phyloP scores from a whole-genome alignment of 73 alveolate species.

The Symbiodinium natans region DNA sequence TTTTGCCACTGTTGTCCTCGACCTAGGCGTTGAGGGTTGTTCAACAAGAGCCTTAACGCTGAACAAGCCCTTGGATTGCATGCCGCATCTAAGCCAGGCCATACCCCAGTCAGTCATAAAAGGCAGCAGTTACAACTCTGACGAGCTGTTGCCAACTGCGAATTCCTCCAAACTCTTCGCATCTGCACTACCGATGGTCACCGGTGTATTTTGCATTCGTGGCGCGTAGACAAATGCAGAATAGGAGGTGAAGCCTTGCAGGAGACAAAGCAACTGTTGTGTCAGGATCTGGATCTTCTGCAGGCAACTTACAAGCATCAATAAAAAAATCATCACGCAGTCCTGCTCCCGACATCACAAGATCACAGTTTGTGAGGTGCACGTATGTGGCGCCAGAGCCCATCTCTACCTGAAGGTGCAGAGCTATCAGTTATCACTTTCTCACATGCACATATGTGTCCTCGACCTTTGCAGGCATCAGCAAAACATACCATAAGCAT shows the following conservation, averaged over 20 bases:
- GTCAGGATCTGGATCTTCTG: no score
- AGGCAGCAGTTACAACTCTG: neutral
- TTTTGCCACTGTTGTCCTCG: slow-evolving; percentile 41
- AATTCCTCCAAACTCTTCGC: no score
- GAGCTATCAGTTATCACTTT: no score
- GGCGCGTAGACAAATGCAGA: slow-evolving; percentile 40
- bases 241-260: slow-evolving; percentile 32
- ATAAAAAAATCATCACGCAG: no score
- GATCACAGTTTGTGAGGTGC: slow-evolving; percentile 33
- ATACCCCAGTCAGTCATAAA: neutral
- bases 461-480: no score
- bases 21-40: neutral
- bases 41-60: no score
- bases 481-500: no score
- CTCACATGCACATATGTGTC: no score
- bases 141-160: neutral
- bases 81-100: neutral
- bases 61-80: no score
- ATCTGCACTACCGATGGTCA: no score
- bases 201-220: neutral
- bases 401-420: slow-evolving; percentile 27
- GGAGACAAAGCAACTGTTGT: neutral
- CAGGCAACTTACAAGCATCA: no score
- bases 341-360: slow-evolving; percentile 45
- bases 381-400: slow-evolving; percentile 43